Base-by-base conservation (phyloP, 2,329 filamentous ascomycete genomes). In the Verticillium albo-atrum region DNA sequence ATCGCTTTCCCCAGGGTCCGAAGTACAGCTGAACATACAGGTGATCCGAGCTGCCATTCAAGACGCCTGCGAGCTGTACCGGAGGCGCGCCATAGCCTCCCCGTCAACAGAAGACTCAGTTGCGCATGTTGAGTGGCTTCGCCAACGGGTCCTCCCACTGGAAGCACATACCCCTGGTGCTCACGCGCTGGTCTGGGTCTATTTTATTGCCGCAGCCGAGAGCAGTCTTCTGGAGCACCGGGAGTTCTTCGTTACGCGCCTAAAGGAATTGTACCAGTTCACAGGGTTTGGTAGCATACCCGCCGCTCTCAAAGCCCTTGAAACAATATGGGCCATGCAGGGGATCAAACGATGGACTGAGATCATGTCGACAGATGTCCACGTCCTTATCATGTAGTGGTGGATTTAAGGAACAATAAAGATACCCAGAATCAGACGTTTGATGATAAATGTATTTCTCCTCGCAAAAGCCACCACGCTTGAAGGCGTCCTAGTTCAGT, bases 121-220 rank as follows among this genome's bases (percentile, higher is more conserved):
- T 2, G 64, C 69, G 6, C 42, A 68, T 2, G 62, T 77, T 0
- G 72, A 75, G 23, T 63, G 67, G 23, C 61, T 77, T 0, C 71
- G 69, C 1, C 59, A 65, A 14, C 68, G 72, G 3, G 68, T 76
- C 0, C 32, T 62, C 2, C 61, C 61, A 6, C 58, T 77, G 5
- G 64, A 68, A 5, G 61, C 67, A 0, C 58, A 66, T 1, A 68
- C 66, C 0, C 68, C 68, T 3, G 74, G 75, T 2, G 67, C 69
- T 0, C 75, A 77, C 47, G 71, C 73, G 1, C 69, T 78, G 0
- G 74, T 77, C 0, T 78, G 75, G 75, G 66, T 72, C 0, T 77
- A 71, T 56, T 77, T 77, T 30, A 68, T 77, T 1, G 75, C 73
- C 1, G 74, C 73, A 0, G 74, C 74, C 0, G 75, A 77, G 58